phyloP scores from a whole-genome alignment of 129 eudicot species.

The Apium graveolens region DNA sequence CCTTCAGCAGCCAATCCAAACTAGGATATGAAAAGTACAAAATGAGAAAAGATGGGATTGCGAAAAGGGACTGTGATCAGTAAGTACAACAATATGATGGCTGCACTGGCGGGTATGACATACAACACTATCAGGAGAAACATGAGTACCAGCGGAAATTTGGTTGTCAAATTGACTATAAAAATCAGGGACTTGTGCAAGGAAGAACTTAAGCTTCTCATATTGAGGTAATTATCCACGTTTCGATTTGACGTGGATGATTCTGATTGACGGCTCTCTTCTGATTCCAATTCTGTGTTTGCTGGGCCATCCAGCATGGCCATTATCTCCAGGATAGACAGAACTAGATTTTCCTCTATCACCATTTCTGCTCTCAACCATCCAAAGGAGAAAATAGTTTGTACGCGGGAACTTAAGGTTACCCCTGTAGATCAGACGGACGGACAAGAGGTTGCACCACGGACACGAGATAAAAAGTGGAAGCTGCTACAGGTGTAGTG shows the following conservation, averaged over 20 bases:
- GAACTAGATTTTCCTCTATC: conserved; percentile 12
- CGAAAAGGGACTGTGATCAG: conserved; percentile 51
- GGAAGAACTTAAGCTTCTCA: background rate
- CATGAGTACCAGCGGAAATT: conserved; percentile 13
- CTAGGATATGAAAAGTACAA: conserved; percentile 65
- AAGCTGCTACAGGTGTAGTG: conserved; percentile 6
- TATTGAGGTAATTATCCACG: background rate
- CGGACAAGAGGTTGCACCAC: conserved; percentile 13
- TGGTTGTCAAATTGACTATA: conserved; percentile 5
- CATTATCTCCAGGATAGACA: conserved; percentile 1
- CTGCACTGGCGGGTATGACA: conserved; percentile 14
- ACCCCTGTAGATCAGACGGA: conserved; percentile 9
- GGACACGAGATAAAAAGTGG: conserved; percentile 17
- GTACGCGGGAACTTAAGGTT: conserved; percentile 14
- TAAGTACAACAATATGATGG: conserved; percentile 26
- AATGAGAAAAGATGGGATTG: conserved; percentile 58
- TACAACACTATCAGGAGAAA: conserved; percentile 11
- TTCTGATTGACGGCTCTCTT: conserved; percentile 9
- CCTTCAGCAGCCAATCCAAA: conserved; percentile 75
- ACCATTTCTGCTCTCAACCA: conserved; percentile 14
- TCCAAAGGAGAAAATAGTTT: conserved; percentile 14
- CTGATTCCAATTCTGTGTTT: conserved; percentile 1
- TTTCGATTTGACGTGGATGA: conserved; percentile 15
- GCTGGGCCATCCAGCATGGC: conserved; percentile 2
- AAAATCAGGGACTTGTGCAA: conserved; percentile 2